Base-by-base conservation (phyloP, 139 green algal genomes). In the Micractinium conductrix region DNA sequence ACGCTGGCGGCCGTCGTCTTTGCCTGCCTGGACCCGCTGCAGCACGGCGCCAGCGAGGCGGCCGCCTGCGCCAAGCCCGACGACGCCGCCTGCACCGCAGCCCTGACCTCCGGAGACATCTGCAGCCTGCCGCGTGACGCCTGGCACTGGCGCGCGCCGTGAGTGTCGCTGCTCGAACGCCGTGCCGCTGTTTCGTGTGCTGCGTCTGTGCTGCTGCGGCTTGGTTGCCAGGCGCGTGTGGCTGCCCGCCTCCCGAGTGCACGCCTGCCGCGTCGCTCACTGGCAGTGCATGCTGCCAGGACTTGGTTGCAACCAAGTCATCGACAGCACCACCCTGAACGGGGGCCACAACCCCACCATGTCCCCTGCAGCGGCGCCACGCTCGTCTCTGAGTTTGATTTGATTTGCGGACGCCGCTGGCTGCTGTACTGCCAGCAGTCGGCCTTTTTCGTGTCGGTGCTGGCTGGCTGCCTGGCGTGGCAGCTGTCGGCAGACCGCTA, bases 361-460 rank as follows among this genome's bases (percentile, higher is more conserved):
- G 7, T 30, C 42, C 38, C 43, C 19, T 67, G 45, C 73, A 65
- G 65, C 14, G 65, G 65, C 65, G 65, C 50, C 35, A 84, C 74
- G 0, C 48, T 93, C 5, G 76, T 89, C 1, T 91, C 79, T 7
- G 86, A 96, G 62, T 96, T 92, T 60, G 87, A 93, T 65, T 73
- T 96, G 12, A 58, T 94, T 0, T 96, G 93, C 67, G 63, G 83
- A 6, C 43, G 85, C 17, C 71, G 75, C 16, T 94, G 89, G 90
- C 82, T 85, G 33, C 73, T 84, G 1, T 89, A 93, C 58, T 26
- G 91, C 5, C 86, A 89, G 38, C 89, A 90, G 65, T 73, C 42
- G 21, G 84, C 74, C 37, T 96, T 94, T 84, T 96, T 96, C 79
- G 44, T 91, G 1, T 90, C 92, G 21, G 91, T 87, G 63, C 85